Conservation (phyloP, 108 stramenopile species). For the Discostella stelligeroides region DNA sequence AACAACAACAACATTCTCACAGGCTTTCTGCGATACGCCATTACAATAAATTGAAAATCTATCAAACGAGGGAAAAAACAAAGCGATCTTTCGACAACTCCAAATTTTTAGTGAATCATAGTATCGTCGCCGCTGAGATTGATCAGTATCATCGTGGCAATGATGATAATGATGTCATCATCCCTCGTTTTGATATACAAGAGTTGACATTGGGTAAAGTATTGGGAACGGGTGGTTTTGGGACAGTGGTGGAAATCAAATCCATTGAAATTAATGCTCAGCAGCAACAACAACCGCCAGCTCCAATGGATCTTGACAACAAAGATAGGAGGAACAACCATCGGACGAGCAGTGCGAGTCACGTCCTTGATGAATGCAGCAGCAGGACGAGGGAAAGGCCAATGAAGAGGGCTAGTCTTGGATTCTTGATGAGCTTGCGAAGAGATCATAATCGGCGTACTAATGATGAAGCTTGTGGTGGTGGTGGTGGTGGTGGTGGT, state of each 20-base stretch:
- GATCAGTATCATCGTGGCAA: no score
- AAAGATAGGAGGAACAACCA: neutral
- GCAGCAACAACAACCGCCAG: constrained; percentile 4
- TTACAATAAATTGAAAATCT: constrained; percentile 1
- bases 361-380: no score
- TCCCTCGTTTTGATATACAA: constrained; percentile 53
- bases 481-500: no score
- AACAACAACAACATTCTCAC: neutral
- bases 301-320: neutral
- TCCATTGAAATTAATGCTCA: neutral
- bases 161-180: no score
- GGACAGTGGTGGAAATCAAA: constrained; percentile 76
- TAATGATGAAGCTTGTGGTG: no score
- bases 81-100: constrained; percentile 24
- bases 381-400: neutral
- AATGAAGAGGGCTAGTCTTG: neutral
- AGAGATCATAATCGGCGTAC: neutral
- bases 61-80: constrained; percentile 16
- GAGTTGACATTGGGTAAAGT: constrained; percentile 71
- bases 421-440: neutral
- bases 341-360: neutral
- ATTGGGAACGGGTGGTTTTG: constrained; percentile 77
- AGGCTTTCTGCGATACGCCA: neutral
- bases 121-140: no score
- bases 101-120: constrained; percentile 20